Evolutionary conservation across 1,139 yeast species (phyloP), one percentile per base, ranked within the genome.

Genomic region (Citeromyces hawaiiensis): DNA sequence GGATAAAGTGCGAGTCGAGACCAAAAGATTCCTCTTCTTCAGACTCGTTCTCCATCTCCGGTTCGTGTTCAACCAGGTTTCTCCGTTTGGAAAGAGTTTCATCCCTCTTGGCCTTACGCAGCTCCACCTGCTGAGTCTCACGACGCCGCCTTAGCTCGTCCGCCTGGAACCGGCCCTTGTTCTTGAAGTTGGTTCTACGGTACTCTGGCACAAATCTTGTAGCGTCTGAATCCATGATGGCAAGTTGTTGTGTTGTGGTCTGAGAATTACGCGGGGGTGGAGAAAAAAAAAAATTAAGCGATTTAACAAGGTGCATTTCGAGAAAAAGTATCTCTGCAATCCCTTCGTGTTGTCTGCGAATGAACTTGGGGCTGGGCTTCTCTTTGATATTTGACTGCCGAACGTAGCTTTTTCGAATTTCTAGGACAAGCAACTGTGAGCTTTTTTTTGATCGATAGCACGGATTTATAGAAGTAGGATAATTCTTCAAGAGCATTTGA

Each of bases 101-200:
- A 57, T 91, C 98, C 57, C 98, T 76, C 63, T 88, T 88, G 48
- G 91, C 95, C 66, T 91, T 93, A 64, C 98, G 76, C 56, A 91
- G 72, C 60, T 88, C 98, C 47, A 93, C 94, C 63, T 88, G 97
- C 55, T 91, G 96, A 46, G 85, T 94, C 60, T 91, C 98, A 61
- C 98, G 82, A 61, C 98, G 82, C 62, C 97, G 87, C 64, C 98
- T 83, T 52, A 91, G 76, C 66, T 91, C 98, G 60, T 91, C 98
- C 46, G 88, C 86, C 56, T 83, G 83, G 60, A 93, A 93, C 57
- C 94, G 77, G 47, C 94, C 88, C 59, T 88, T 85, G 68, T 91
- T 91, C 61, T 93, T 91, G 68, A 85, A 91, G 58, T 83, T 86
- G 39, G 97, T 87, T 63, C 96, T 86, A 63, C 98, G 86, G 61